Conservation (phyloP, 768 basidiomycete genomes). For the Trametes sanguinea region DNA sequence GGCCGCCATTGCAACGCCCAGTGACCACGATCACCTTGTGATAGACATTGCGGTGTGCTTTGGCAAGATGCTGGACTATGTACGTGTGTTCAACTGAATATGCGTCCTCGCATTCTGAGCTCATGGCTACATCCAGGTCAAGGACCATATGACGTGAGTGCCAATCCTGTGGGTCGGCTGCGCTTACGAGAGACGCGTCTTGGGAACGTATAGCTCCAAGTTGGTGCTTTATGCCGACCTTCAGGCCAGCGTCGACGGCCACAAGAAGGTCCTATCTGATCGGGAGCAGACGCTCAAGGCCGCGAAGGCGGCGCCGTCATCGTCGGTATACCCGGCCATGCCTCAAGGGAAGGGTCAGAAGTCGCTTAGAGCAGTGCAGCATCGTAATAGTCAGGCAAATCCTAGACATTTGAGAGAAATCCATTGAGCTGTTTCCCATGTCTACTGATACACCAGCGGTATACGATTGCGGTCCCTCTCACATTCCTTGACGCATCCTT, state of each 20-base stretch:
- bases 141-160: constrained; percentile 52
- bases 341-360: neutral
- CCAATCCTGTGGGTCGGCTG: neutral
- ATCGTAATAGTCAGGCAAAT: neutral
- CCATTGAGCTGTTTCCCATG: too few relatives aligned
- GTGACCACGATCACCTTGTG: neutral
- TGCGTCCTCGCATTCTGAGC: neutral
- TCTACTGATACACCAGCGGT: neutral
- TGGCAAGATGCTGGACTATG: constrained; percentile 49
- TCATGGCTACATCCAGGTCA: constrained; percentile 32
- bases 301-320: constrained; percentile 44
- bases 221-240: constrained; percentile 48
- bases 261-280: constrained; percentile 41
- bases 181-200: neutral
- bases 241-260: constrained; percentile 44
- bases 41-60: constrained; percentile 48
- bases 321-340: constrained; percentile 15
- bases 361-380: neutral
- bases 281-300: constrained; percentile 42
- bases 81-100: constrained; percentile 32
- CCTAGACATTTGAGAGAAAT: too few relatives aligned
- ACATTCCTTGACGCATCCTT: constrained; percentile 14
- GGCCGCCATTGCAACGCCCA: neutral
- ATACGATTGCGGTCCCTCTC: neutral
- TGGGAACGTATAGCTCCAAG: constrained; percentile 37